Evolutionary conservation across 179 eudicot genomes (phyloP).

Genomic region (Camellia oleifera): DNA sequence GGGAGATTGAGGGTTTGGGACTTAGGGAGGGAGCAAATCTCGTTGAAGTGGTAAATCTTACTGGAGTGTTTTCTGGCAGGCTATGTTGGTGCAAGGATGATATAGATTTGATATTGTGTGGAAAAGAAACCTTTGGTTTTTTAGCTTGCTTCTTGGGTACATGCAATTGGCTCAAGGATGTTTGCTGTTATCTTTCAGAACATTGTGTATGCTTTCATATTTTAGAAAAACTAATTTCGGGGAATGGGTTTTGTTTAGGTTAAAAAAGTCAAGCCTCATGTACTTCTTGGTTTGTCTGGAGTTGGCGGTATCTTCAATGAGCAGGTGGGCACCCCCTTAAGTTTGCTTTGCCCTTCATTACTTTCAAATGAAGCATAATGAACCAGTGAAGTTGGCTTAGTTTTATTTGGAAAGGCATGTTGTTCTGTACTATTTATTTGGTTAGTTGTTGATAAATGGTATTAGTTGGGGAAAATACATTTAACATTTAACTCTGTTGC

Average conservation of each 20-base stretch:
- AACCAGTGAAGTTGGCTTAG: not conserved
- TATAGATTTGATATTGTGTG: not conserved
- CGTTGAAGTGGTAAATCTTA: constrained; percentile 77
- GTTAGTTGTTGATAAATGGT: not conserved
- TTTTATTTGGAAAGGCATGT: not conserved
- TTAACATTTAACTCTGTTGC: not conserved
- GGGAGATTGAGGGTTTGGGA: constrained; percentile 51
- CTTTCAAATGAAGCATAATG: not conserved
- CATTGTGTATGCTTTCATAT: not conserved
- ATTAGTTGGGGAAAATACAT: not conserved
- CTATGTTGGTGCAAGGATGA: constrained; percentile 1
- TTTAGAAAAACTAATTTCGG: constrained; percentile 10
- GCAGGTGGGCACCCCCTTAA: constrained; percentile 50
- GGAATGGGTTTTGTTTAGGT: constrained; percentile 48
- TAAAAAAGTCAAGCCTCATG: constrained; percentile 91
- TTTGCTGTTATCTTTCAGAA: constrained; percentile 4
- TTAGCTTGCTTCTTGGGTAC: constrained; percentile 11
- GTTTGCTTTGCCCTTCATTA: not conserved
- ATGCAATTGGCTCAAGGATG: not conserved
- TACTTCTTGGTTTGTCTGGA: constrained; percentile 98
- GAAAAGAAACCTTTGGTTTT: not conserved
- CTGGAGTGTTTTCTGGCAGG: not conserved
- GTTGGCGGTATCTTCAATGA: constrained; percentile 93
- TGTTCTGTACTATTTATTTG: not conserved
- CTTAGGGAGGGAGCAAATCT: constrained; percentile 87